These are phyloP conservation scores for Ascochyta clinopodiicola DNA, from an alignment of 2,329 filamentous ascomycete species.

Conservation along the genomic window DNA sequence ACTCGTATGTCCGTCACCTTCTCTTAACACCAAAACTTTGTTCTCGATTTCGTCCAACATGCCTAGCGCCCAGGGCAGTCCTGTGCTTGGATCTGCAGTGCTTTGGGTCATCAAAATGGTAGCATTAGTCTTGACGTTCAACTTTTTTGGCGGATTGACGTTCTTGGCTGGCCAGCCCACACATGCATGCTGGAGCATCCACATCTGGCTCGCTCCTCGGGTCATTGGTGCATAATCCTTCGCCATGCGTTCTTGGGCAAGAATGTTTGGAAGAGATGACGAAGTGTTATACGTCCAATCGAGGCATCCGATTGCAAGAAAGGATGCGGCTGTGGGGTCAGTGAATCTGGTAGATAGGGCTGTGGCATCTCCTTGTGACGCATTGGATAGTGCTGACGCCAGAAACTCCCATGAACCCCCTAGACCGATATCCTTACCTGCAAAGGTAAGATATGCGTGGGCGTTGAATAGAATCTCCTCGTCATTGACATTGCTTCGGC, in stretches of 20 bases:
- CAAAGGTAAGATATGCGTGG: constrained; percentile 7
- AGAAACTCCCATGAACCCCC: not conserved
- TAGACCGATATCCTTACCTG: not conserved
- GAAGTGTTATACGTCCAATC: constrained; percentile 45
- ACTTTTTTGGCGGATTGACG: constrained; percentile 45
- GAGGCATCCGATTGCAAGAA: constrained; percentile 48
- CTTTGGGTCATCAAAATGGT: constrained; percentile 51
- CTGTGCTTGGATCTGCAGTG: constrained; percentile 51
- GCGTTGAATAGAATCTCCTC: constrained; percentile 40
- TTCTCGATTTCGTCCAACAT: constrained; percentile 38
- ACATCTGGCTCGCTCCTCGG: constrained; percentile 45
- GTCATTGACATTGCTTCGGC: constrained; percentile 32
- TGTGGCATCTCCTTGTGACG: constrained; percentile 49
- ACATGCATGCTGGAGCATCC: constrained; percentile 47
- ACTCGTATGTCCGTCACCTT: constrained; percentile 52
- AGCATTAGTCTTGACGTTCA: constrained; percentile 31
- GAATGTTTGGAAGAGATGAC: constrained; percentile 26
- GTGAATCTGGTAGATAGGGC: constrained; percentile 35
- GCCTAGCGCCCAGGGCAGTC: constrained; percentile 36
- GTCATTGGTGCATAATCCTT: constrained; percentile 46
- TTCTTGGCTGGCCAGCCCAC: constrained; percentile 50
- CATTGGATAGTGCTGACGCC: constrained; percentile 27
- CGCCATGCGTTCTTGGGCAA: constrained; percentile 38
- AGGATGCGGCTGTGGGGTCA: constrained; percentile 27
- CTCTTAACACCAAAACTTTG: constrained; percentile 48